Percentiles rank a stretch among this genome's conserved stretches.
These are phyloP conservation scores for Nyctanthes arbortristis DNA, from an alignment of 257 asterid genomes.

Conservation along the genomic window DNA sequence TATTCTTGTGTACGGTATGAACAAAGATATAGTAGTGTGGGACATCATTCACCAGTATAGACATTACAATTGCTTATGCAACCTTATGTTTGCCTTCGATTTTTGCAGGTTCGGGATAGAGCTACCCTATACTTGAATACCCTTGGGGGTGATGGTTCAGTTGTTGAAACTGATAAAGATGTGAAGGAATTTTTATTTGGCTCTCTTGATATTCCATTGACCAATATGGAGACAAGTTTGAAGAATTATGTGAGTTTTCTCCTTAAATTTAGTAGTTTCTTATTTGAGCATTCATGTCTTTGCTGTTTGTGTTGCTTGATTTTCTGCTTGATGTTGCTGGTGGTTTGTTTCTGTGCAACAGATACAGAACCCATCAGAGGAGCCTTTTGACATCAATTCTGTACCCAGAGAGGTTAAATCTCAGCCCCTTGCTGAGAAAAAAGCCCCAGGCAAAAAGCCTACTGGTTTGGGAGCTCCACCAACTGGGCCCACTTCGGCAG, in stretches of 20 bases:
- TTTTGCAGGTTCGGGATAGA: constrained; percentile 91
- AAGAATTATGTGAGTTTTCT: constrained; percentile 69
- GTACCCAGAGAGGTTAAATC: constrained; percentile 94
- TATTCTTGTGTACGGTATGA: background rate
- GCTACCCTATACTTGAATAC: constrained; percentile 98
- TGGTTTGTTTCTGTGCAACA: constrained; percentile 28
- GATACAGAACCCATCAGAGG: constrained; percentile 76
- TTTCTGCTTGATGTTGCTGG: constrained; percentile 1
- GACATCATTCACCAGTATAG: background rate
- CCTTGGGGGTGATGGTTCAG: constrained; percentile 85
- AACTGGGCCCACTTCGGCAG: constrained; percentile 65
- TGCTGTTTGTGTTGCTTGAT: constrained; percentile 12
- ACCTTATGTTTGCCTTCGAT: background rate
- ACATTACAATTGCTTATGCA: background rate
- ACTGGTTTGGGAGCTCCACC: constrained; percentile 87
- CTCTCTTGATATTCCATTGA: constrained; percentile 76
- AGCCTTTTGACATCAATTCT: constrained; percentile 77
- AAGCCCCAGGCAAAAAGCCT: constrained; percentile 86
- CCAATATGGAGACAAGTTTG: constrained; percentile 89
- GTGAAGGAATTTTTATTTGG: constrained; percentile 92
- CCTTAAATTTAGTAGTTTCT: constrained; percentile 8
- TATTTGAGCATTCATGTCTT: background rate
- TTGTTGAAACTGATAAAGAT: constrained; percentile 80
- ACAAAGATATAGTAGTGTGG: background rate
- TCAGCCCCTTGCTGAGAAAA: constrained; percentile 93